These are phyloP conservation scores for Dichotomopilus funicola DNA, from an alignment of 2,329 filamentous ascomycete species.

Conservation along the genomic window DNA sequence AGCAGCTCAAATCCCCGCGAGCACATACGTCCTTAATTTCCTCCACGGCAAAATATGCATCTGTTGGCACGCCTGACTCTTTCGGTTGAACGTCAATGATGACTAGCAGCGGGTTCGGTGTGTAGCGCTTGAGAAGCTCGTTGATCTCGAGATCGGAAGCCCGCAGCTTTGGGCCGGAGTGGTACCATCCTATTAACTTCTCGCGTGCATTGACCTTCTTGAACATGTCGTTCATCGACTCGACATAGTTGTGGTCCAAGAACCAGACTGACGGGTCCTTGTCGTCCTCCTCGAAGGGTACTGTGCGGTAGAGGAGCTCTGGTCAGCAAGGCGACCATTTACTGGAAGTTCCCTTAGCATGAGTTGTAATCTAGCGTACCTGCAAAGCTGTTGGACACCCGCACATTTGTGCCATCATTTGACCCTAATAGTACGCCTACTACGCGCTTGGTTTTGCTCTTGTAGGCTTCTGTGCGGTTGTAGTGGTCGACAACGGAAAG, in stretches of 20 bases:
- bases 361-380: slow-evolving; percentile 44
- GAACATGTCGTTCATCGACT: slow-evolving; percentile 99
- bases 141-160: slow-evolving; percentile 98
- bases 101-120: slow-evolving; percentile 88
- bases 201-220: slow-evolving; percentile 99
- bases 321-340: slow-evolving; percentile 2
- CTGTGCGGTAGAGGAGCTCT: slow-evolving; percentile 39
- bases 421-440: slow-evolving; percentile 92
- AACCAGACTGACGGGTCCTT: slow-evolving; percentile 99
- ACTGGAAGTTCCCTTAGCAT: slow-evolving; percentile 20
- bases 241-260: slow-evolving; percentile 97
- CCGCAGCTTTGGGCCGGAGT: slow-evolving; percentile 92
- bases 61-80: slow-evolving; percentile 93
- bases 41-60: slow-evolving; percentile 98
- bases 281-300: slow-evolving; percentile 98
- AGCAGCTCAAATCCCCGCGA: background rate
- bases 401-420: slow-evolving; percentile 92
- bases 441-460: slow-evolving; percentile 74
- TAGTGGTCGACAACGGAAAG: slow-evolving; percentile 98
- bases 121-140: slow-evolving; percentile 99
- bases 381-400: slow-evolving; percentile 98
- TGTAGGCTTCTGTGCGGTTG: slow-evolving; percentile 83
- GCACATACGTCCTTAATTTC: slow-evolving; percentile 93
- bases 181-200: slow-evolving; percentile 99
- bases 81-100: slow-evolving; percentile 99